These are phyloP conservation scores for Aspergillus arachidicola DNA, from an alignment of 2,329 filamentous ascomycete species.

Conservation along the genomic window DNA sequence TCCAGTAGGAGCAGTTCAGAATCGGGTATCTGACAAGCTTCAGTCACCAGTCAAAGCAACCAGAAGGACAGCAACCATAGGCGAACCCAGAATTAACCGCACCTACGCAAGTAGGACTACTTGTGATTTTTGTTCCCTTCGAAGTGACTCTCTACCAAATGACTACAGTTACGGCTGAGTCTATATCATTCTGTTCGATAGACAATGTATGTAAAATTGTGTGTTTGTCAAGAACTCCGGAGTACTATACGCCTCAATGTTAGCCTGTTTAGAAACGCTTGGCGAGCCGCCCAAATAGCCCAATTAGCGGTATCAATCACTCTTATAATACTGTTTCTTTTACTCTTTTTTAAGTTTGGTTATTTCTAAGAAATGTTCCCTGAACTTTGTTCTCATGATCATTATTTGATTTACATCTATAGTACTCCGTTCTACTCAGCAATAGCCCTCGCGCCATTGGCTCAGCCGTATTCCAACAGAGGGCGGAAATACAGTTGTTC, in stretches of 20 bases:
- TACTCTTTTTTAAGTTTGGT: not conserved
- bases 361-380: not conserved
- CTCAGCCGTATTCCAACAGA: not conserved
- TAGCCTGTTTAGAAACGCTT: not conserved
- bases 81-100: not conserved
- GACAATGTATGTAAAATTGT: not conserved
- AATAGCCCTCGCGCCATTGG: not conserved
- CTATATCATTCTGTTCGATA: not conserved
- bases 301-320: not conserved
- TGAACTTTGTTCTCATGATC: not conserved
- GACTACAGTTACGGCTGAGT: not conserved
- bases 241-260: not conserved
- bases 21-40: not conserved
- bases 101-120: not conserved
- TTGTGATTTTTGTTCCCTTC: not conserved
- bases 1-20: not conserved
- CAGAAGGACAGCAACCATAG: not conserved
- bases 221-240: not conserved
- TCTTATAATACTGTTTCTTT: not conserved
- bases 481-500: conserved; percentile 13
- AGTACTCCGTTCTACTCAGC: not conserved
- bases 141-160: not conserved
- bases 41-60: not conserved
- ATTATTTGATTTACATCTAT: not conserved
- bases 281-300: not conserved